Conservation (phyloP, 2,329 filamentous ascomycete species). For the Trichoderma endophyticum region DNA sequence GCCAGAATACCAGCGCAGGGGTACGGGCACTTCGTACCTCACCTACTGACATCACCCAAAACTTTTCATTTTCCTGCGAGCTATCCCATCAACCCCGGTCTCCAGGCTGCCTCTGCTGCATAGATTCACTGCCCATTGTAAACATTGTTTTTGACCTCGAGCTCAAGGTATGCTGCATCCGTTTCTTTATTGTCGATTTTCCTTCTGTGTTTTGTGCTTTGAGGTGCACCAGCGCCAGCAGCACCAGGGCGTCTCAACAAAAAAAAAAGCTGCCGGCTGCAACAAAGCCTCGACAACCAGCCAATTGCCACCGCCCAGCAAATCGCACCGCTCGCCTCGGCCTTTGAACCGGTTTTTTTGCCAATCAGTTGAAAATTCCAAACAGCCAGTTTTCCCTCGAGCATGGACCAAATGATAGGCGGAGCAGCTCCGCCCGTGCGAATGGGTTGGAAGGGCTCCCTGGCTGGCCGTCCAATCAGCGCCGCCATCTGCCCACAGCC, state of each 20-base stretch:
- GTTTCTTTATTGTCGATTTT: not conserved
- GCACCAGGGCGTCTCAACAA: not conserved
- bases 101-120: not conserved
- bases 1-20: constrained; percentile 22
- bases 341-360: not conserved
- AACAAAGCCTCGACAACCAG: not conserved
- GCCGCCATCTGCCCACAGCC: constrained; percentile 4
- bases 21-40: not conserved
- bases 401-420: constrained; percentile 16
- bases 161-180: not conserved
- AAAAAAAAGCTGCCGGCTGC: not conserved
- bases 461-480: constrained; percentile 12
- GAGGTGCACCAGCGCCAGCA: not conserved
- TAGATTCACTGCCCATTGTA: constrained; percentile 7
- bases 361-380: constrained; percentile 6
- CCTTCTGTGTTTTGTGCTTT: not conserved
- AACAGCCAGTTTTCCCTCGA: constrained; percentile 6
- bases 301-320: constrained; percentile 2
- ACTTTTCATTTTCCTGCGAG: not conserved
- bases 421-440: constrained; percentile 11
- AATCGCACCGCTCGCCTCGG: not conserved
- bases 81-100: constrained; percentile 9
- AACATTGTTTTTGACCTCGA: not conserved
- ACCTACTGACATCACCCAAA: constrained; percentile 23
- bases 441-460: constrained; percentile 3